Evolutionary conservation across 345 rosid species (phyloP).

Genomic region (Eucalyptus guilfoylei): DNA sequence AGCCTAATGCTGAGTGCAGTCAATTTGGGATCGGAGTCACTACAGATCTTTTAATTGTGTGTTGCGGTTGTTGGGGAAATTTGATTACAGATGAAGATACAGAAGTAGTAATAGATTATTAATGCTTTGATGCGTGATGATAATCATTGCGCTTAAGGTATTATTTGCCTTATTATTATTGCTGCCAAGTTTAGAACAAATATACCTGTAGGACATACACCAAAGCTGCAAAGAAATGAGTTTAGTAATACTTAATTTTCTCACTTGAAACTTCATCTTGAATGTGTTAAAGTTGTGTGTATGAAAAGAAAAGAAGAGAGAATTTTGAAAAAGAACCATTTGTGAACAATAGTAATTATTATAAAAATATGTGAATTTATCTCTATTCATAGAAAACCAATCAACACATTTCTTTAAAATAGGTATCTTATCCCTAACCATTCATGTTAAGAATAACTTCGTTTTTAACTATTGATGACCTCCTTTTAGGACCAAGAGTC

Average conservation of each 20-base stretch:
- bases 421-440: rapidly evolving
- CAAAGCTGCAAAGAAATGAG: rapidly evolving
- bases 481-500: background rate
- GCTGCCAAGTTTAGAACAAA: rapidly evolving
- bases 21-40: background rate
- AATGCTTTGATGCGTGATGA: rapidly evolving
- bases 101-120: too few species aligned
- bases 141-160: rapidly evolving
- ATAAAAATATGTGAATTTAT: rapidly evolving
- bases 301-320: too few species aligned
- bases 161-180: too few species aligned
- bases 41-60: background rate
- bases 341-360: rapidly evolving
- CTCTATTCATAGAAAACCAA: rapidly evolving
- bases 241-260: too few species aligned
- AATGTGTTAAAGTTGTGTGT: too few species aligned
- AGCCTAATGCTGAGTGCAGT: background rate
- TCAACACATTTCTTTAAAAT: rapidly evolving
- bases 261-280: rapidly evolving
- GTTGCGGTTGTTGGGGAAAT: background rate
- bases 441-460: too few species aligned
- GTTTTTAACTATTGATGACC: rapidly evolving
- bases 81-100: too few species aligned
- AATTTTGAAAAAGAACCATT: too few species aligned
- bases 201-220: rapidly evolving